Conservation (phyloP, 2,329 filamentous ascomycete genomes). For the Lomentospora prolificans region DNA sequence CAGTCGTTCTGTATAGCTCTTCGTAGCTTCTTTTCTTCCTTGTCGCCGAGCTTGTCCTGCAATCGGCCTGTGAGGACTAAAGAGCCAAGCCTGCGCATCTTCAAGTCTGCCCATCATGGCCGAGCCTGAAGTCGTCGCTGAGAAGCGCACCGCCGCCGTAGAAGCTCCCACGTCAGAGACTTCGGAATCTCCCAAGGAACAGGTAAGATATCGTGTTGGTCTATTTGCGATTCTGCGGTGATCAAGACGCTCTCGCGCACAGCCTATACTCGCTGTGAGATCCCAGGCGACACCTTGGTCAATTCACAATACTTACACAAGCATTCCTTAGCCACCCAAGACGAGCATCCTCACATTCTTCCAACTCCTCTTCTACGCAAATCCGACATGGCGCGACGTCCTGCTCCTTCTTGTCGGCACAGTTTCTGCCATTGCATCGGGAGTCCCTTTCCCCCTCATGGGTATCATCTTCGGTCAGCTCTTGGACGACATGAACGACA, state of each 20-base stretch:
- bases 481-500: conserved; percentile 49
- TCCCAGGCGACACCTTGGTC: too few relatives aligned
- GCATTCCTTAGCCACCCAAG: not conserved
- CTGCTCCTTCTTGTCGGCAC: conserved; percentile 30
- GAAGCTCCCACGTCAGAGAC: not conserved
- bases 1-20: too few relatives aligned
- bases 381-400: conserved; percentile 32
- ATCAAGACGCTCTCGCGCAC: too few relatives aligned
- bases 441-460: conserved; percentile 53
- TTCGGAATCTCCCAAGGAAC: not conserved
- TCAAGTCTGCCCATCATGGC: not conserved
- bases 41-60: not conserved
- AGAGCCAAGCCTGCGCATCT: too few relatives aligned
- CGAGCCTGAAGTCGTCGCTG: not conserved
- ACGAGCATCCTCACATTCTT: conserved; percentile 27
- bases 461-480: conserved; percentile 56
- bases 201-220: not conserved
- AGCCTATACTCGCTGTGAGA: too few relatives aligned
- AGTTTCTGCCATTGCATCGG: conserved; percentile 43
- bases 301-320: not conserved
- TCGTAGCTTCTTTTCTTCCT: not conserved
- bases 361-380: conserved; percentile 33
- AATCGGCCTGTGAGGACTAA: not conserved
- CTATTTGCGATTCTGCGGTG: too few relatives aligned
- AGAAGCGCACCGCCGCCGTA: not conserved